These are phyloP conservation scores for Trichoderma orchidacearum DNA, from an alignment of 495 filamentous ascomycete genomes.

Conservation along the genomic window DNA sequence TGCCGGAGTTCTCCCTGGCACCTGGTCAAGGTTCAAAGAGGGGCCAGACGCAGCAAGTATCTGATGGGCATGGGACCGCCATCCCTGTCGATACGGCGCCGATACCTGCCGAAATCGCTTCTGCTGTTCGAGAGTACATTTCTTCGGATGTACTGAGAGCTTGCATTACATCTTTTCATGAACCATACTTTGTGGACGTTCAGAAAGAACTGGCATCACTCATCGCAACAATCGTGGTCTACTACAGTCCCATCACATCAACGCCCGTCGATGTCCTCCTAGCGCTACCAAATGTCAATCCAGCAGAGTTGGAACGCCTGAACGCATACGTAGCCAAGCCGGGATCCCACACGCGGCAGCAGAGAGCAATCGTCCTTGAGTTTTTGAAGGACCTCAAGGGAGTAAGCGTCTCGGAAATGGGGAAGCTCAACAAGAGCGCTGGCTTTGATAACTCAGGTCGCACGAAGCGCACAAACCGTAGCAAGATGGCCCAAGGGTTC, in stretches of 20 bases:
- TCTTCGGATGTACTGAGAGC: constrained; percentile 69
- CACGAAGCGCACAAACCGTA: constrained; percentile 24
- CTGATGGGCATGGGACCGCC: background rate
- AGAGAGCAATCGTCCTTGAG: constrained; percentile 74
- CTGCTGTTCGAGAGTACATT: constrained; percentile 82
- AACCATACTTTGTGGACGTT: constrained; percentile 90
- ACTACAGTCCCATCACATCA: constrained; percentile 50
- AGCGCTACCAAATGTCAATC: constrained; percentile 38
- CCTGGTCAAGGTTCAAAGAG: background rate
- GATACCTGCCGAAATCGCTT: constrained; percentile 31
- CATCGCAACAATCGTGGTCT: constrained; percentile 70
- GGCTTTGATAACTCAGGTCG: constrained; percentile 8
- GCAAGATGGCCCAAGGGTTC: constrained; percentile 44
- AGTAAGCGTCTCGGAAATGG: constrained; percentile 83
- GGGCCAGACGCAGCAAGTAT: background rate
- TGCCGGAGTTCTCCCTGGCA: constrained; percentile 50
- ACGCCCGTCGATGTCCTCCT: constrained; percentile 43
- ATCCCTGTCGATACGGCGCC: constrained; percentile 20
- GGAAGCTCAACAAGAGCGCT: constrained; percentile 49
- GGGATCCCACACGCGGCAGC: constrained; percentile 48
- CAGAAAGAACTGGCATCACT: constrained; percentile 85
- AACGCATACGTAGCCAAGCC: constrained; percentile 39
- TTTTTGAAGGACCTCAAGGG: constrained; percentile 75
- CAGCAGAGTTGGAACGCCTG: constrained; percentile 43
- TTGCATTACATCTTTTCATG: constrained; percentile 77